Base-by-base conservation (phyloP, 2,329 filamentous ascomycete genomes). In the Colletotrichum truncatum region DNA sequence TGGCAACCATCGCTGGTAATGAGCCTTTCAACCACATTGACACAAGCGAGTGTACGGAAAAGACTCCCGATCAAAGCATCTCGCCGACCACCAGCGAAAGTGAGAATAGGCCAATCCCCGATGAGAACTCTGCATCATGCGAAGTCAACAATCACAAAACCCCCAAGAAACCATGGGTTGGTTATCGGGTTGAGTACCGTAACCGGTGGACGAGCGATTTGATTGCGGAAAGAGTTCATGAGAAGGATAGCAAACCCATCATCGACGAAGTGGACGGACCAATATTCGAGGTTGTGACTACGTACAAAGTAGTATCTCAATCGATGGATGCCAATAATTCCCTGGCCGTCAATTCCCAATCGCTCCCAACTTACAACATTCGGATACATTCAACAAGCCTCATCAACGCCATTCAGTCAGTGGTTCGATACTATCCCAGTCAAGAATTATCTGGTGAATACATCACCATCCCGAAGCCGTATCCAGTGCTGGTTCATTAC, bases 151-250 rank as follows among this genome's bases (percentile, higher is more conserved):
- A n/a, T 5, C n/a, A 9, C 34, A 5, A 9, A 9, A n/a, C 9
- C 28, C 8, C 45, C 3, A 52, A 41, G 23, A 38, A 25, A 34
- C 43, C 45, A 3, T 48, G 39, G 49, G 54, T 70, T 5, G 38
- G 67, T 12, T 71, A 71, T 32, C 67, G 69, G 2, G 58, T 54
- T 10, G 68, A 71, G 36, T 62, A 69, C 46, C 64, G 68, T 3
- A 48, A 69, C 6, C 56, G 63, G 0, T 4, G n/a, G 9, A 70
- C 62, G 3, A 45, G 64, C n/a, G 66, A 69, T 2, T 14, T 71
- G 2, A 12, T 70, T 18, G 9, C 36, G n/a, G 21, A 51, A 6
- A 9, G 12, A 23, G 4, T 30, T 14, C 34, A 56, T 9, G 23
- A 52, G 9, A 64, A 64, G 46, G 54, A 53, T 21, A 55, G 28